A percentile compares a stretch with the other conserved stretches of the same genome.
Evolutionary conservation across 1,284 basidiomycete genomes (phyloP).

Genomic region (Grifola frondosa): DNA sequence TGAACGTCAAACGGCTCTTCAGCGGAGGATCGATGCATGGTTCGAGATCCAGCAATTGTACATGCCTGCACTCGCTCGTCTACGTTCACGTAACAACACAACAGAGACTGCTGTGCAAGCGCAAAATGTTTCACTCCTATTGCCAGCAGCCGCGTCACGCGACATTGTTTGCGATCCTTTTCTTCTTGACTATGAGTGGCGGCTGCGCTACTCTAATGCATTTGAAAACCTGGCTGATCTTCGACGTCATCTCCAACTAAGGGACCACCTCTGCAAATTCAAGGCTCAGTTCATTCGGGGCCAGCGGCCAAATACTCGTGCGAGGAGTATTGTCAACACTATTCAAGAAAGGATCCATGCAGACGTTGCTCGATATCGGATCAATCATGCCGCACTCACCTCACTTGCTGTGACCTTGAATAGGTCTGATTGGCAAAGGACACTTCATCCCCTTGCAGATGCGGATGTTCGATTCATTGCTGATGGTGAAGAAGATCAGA

Average conservation of each 20-base stretch:
- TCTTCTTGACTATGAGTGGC: constrained; percentile 22
- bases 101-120: background rate
- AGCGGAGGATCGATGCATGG: constrained; percentile 7
- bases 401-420: background rate
- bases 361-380: constrained; percentile 1
- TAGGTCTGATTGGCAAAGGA: background rate
- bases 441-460: background rate
- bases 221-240: constrained; percentile 25
- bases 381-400: background rate
- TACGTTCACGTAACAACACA: background rate
- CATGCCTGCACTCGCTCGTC: constrained; percentile 3
- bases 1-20: constrained; percentile 6
- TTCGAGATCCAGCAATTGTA: constrained; percentile 8
- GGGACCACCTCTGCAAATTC: background rate
- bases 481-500: background rate
- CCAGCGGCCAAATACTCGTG: constrained; percentile 3
- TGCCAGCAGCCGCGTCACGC: no score
- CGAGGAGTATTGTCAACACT: constrained; percentile 1
- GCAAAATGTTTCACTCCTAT: background rate
- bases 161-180: background rate
- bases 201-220: constrained; percentile 29
- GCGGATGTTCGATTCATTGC: constrained; percentile 3
- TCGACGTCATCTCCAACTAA: constrained; percentile 10
- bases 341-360: constrained; percentile 3
- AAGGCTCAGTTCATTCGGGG: constrained; percentile 4